Base-by-base conservation (phyloP, 164 flowering plant species). In the Dillenia turbinata region DNA sequence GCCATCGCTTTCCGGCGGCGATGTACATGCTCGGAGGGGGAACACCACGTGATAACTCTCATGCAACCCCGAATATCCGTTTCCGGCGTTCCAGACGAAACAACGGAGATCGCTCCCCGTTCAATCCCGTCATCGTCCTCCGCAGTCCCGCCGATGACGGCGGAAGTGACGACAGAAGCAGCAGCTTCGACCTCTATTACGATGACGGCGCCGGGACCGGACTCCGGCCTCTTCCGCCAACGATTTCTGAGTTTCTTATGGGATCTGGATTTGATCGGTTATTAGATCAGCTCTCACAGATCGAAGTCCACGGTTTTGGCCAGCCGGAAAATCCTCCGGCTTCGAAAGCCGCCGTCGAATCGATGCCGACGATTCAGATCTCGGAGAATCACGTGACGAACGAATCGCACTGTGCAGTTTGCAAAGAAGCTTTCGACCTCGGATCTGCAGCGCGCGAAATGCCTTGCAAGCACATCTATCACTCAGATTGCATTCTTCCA, bases 401-500 rank as follows among this genome's bases (percentile, higher is more conserved):
- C 2, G 94, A 85, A 17, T 55, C 70, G 7, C 85, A 84, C 76
- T 88, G 94, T 55, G 89, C 94, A 0, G 87, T 88, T 2, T 88
- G 94, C 64, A 83, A 72, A 52, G 94, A 88, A 9, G 63, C 71
- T 0, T 85, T 88, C 59, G 89, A 78, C 59, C 61, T 85, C 0
- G 92, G 83, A 0, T 15, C 75, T 0, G 86, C 79, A 54, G 96
- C 88, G 0, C 75, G 91, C 0, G 93, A 85, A 69, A 83, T 89
- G 91, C 96, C 96, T 3, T 89, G 93, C 63, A 87, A 87, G 67
- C 96, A 89, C 59, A 79, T 89, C 10, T 89, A 82, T 69, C 96
- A 89, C 60, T 48, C 81, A 0, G 93, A 87, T 33, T 89, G 96
- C 64, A 89, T 89, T 15, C 69, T 89, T 6, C 96, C 96, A 0